Base-by-base conservation (phyloP, 305 asterid species). In the Fraxinus baroniana region DNA sequence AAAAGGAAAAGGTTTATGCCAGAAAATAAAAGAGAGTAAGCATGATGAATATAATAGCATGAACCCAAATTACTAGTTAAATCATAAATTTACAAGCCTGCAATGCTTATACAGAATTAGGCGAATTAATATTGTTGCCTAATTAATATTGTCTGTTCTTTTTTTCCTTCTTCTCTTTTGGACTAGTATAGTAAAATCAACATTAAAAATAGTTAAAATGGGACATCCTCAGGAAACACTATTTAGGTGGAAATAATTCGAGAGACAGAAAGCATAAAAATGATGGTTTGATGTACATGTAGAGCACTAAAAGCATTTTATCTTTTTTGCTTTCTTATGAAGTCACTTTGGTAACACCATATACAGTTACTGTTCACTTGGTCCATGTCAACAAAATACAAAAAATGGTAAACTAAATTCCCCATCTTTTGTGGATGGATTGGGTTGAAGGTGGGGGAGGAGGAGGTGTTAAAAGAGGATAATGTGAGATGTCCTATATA, bases 11-110 rank as follows among this genome's bases (percentile, higher is more conserved):
- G 76, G 76, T 1, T 71, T 71, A 5, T 17, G 76, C 13, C 76
- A 32, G 0, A 68, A 64, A 68, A 68, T 3, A 64, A 10, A 66
- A 60, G 33, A 78, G 26, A 30, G 68, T 32, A 37, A 44, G 78
- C n/a, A 15, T 71, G 78, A 32, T n/a, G 33, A 7, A 72, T 77
- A 30, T 46, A 60, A 18, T 15, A 33, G 37, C 46, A 17, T 32
- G 44, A 71, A 71, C 44, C 26, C 20, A 30, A 17, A 71, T 71
- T 30, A 37, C 57, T 77, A 46, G 85, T 57, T 81, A 49, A 8
- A 41, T 35, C 46, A 76, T 22, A 68, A 77, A 24, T 66, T 57
- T 37, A 79, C 79, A 78, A 76, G 37, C 79, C 49, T 44, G 71
- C 77, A 76, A 7, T 32, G 13, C 84, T 74, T 36, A 72, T 30